Evolutionary conservation across 108 stramenopile species (phyloP), one percentile per base, ranked within the genome.

Genomic region (Stephanodiscus minutulus): DNA sequence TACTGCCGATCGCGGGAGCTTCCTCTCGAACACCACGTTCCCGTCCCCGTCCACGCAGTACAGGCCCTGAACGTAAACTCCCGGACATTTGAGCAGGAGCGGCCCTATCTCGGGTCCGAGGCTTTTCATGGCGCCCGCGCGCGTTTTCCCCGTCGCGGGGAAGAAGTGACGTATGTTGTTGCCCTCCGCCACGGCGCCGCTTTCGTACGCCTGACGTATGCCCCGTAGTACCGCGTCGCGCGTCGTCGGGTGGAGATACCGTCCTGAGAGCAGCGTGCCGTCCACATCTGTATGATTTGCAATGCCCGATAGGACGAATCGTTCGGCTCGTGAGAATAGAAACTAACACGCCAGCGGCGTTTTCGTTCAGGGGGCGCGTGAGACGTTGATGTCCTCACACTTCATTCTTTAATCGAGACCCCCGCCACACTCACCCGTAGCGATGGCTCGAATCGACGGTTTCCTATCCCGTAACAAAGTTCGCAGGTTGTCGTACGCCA

Each of bases 141-240:
- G 68, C 22, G 92, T 83, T 64, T 96, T 96, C 4, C 96, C 96
- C 8, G 96, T 96, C 8, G 96, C 96, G 3, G 88, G 87, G 69
- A 96, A 92, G 69, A 94, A 91, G 25, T 64, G 77, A 28, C 83
- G 33, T 7, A 77, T 52, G n/a, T 70, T 35, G 41, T 22, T 47
- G 46, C 61, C 11, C 0, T 37, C 63, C 12, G 33, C 64, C 15
- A 24, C 35, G 71, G 61, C 41, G 57, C 56, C 52, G 27, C 53
- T 73, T 29, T 47, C 65, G 29, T 57, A 52, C 17, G 83, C 68
- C 31, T 64, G 49, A 60, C 79, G 43, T 28, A 92, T 74, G 9
- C 90, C 91, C 20, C 61, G 65, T 39, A 76, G 43, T 13, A 95
- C 53, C 7, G 91, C 88, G 24, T 61, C 49, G 27, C 64, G 36